Percentiles rank a stretch among this genome's conserved stretches.
These are phyloP conservation scores for Stephanodiscus triporus DNA, from an alignment of 108 stramenopile species.

Conservation along the genomic window DNA sequence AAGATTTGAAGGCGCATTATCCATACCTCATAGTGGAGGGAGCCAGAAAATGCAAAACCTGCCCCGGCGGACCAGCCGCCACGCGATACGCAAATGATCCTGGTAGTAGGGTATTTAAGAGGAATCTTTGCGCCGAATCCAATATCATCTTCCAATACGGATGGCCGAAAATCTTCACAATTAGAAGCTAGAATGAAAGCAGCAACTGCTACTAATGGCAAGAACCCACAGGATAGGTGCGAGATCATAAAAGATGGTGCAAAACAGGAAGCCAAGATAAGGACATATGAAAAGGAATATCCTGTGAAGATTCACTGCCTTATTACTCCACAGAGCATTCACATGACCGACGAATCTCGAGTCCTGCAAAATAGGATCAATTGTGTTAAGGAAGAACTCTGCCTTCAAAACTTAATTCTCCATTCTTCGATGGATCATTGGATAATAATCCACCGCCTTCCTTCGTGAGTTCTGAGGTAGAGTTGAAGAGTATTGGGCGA, in stretches of 20 bases:
- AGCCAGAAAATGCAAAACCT: constrained; percentile 27
- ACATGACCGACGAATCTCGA: constrained; percentile 28
- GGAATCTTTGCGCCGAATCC: background rate
- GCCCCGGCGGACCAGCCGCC: no score
- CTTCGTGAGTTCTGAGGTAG: constrained; percentile 51
- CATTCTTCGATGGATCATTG: constrained; percentile 26
- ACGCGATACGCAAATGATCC: constrained; percentile 10
- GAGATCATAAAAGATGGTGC: background rate
- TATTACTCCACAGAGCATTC: constrained; percentile 2
- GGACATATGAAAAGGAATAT: background rate
- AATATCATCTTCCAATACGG: background rate
- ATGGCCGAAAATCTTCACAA: background rate
- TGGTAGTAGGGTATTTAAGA: background rate
- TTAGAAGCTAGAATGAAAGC: background rate
- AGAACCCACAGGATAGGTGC: constrained; percentile 28
- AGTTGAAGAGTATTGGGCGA: constrained; percentile 45
- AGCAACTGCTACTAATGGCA: background rate
- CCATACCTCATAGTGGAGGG: constrained; percentile 54
- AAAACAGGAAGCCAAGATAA: no score
- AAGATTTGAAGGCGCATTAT: constrained; percentile 42
- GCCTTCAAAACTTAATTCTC: constrained; percentile 27
- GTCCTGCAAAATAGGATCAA: constrained; percentile 19
- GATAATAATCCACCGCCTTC: constrained; percentile 14
- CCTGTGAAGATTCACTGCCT: background rate
- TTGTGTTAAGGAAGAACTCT: constrained; percentile 25